Evolutionary conservation across 2,329 filamentous ascomycete species (phyloP).

Genomic region (Monilinia polystroma): DNA sequence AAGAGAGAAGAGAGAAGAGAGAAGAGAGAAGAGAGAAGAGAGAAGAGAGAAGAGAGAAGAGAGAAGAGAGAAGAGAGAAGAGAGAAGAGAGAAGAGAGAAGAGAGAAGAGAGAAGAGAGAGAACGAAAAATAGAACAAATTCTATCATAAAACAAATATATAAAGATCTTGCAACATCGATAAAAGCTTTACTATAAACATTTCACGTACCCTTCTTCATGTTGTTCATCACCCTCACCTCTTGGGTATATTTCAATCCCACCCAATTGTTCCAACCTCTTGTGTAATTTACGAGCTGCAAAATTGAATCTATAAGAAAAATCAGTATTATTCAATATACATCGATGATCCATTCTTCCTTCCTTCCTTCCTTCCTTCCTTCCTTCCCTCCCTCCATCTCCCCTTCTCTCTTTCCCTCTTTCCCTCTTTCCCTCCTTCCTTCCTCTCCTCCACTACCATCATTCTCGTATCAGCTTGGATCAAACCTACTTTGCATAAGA

Average conservation of each 20-base stretch:
- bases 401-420: too few species aligned
- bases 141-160: background rate
- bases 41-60: too few species aligned
- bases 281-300: conserved; percentile 84
- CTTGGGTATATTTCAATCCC: conserved; percentile 72
- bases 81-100: too few species aligned
- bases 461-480: background rate
- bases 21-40: too few species aligned
- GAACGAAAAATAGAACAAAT: background rate
- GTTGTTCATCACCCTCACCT: conserved; percentile 90
- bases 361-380: too few species aligned
- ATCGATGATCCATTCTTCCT: too few species aligned
- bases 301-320: conserved; percentile 72
- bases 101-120: too few species aligned
- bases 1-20: too few species aligned
- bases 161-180: background rate
- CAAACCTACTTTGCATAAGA: conserved; percentile 78
- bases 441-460: background rate
- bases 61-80: too few species aligned
- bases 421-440: too few species aligned
- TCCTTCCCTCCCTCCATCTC: background rate
- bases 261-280: conserved; percentile 79
- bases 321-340: conserved; percentile 21
- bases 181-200: background rate
- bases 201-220: conserved; percentile 76